These are phyloP conservation scores for Dothideomycetidae sp. DNA, from an alignment of 2,329 filamentous ascomycete genomes.

Conservation along the genomic window DNA sequence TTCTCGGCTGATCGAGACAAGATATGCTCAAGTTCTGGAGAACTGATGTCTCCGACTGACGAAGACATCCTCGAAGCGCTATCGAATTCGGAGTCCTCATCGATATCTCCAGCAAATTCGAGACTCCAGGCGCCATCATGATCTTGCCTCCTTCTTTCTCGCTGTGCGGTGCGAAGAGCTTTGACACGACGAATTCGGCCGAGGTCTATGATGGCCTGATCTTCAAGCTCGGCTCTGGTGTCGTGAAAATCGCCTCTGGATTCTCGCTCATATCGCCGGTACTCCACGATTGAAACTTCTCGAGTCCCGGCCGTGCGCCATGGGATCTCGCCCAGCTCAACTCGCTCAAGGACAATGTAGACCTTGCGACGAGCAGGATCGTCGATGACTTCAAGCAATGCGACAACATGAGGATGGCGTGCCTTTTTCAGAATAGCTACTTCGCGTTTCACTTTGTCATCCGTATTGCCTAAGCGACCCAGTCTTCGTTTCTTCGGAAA, in stretches of 20 bases:
- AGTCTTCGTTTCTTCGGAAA: slow-evolving; percentile 87
- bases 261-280: slow-evolving; percentile 62
- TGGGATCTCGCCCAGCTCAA: slow-evolving; percentile 82
- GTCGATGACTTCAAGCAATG: slow-evolving; percentile 90
- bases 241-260: slow-evolving; percentile 35
- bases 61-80: slow-evolving; percentile 18
- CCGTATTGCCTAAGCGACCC: slow-evolving; percentile 56
- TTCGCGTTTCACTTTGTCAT: slow-evolving; percentile 82
- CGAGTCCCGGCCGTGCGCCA: slow-evolving; percentile 84
- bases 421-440: slow-evolving; percentile 98
- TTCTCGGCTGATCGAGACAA: slow-evolving; percentile 1
- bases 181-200: slow-evolving; percentile 43
- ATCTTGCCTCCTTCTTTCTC: slow-evolving; percentile 16
- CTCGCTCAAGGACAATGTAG: slow-evolving; percentile 92
- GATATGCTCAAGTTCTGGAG: slow-evolving; percentile 7
- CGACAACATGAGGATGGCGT: slow-evolving; percentile 91
- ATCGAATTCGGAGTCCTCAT: slow-evolving; percentile 31
- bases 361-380: slow-evolving; percentile 95
- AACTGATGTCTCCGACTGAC: neutral
- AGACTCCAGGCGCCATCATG: slow-evolving; percentile 62
- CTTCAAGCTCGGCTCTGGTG: slow-evolving; percentile 29
- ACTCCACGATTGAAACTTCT: slow-evolving; percentile 72
- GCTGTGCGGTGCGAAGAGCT: slow-evolving; percentile 12
- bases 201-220: slow-evolving; percentile 29
- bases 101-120: slow-evolving; percentile 55